These are phyloP conservation scores for Larix kaempferi DNA, from an alignment of 75 land plant genomes.

Conservation along the genomic window DNA sequence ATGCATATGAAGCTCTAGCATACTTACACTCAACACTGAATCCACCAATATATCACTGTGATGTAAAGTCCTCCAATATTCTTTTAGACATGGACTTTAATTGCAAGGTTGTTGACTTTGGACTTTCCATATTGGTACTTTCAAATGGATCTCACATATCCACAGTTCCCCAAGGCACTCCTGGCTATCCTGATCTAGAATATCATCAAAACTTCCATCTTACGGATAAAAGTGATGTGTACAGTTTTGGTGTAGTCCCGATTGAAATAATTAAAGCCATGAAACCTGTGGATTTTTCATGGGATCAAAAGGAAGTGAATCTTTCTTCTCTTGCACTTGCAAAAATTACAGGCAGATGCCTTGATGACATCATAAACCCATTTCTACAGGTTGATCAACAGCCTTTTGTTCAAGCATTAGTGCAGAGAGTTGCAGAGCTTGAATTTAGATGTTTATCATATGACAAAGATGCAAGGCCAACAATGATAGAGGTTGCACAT, in stretches of 20 bases:
- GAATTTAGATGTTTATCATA: constrained; percentile 82
- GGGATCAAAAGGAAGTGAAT: constrained; percentile 23
- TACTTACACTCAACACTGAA: constrained; percentile 15
- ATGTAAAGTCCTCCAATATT: constrained; percentile 20
- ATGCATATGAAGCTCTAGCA: constrained; percentile 17
- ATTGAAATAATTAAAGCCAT: constrained; percentile 36
- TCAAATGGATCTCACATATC: constrained; percentile 18
- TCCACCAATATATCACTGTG: constrained; percentile 20
- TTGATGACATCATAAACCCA: constrained; percentile 34
- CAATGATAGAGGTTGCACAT: constrained; percentile 77
- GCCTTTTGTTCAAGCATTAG: constrained; percentile 14
- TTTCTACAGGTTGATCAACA: not conserved
- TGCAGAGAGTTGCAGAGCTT: constrained; percentile 32
- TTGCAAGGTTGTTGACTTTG: constrained; percentile 19
- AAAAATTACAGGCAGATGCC: constrained; percentile 19
- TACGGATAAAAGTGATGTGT: constrained; percentile 20
- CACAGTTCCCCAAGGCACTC: constrained; percentile 25
- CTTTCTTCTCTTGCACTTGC: constrained; percentile 32
- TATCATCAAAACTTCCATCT: constrained; percentile 18
- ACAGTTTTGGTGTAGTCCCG: constrained; percentile 27
- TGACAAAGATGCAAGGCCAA: constrained; percentile 78
- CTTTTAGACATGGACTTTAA: constrained; percentile 17
- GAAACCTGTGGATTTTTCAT: constrained; percentile 37
- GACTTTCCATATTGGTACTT: constrained; percentile 14
- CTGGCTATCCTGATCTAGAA: constrained; percentile 29